These are phyloP conservation scores for Coemansia sp. DNA, from an alignment of 192 early-diverging fungal genomes.

Conservation along the genomic window DNA sequence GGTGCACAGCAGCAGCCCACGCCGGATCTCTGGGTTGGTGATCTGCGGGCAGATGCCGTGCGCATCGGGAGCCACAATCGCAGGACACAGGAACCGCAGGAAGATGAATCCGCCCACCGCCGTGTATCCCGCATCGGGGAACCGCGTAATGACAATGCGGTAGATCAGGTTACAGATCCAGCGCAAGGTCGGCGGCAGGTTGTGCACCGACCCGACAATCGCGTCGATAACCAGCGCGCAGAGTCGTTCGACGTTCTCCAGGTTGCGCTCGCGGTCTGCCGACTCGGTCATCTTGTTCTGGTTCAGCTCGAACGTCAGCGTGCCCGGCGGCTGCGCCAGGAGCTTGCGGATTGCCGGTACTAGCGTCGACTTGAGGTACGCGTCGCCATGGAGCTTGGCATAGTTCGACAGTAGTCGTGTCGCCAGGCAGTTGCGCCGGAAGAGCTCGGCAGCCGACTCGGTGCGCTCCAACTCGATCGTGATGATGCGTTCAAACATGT, in stretches of 20 bases:
- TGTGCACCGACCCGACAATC: constrained; percentile 66
- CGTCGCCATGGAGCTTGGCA: constrained; percentile 72
- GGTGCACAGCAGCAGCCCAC: constrained; percentile 83
- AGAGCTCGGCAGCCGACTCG: constrained; percentile 74
- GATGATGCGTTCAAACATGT: constrained; percentile 73
- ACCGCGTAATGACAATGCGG: constrained; percentile 67
- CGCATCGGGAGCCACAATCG: constrained; percentile 86
- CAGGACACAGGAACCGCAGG: constrained; percentile 91
- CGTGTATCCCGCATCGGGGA: constrained; percentile 76
- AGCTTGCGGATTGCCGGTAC: constrained; percentile 73
- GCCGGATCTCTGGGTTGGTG: constrained; percentile 64
- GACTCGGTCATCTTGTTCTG: constrained; percentile 63
- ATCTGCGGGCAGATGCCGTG: constrained; percentile 67
- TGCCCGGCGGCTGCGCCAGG: constrained; percentile 54
- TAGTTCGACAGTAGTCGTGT: constrained; percentile 81
- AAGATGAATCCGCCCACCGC: constrained; percentile 95
- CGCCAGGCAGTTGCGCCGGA: constrained; percentile 88
- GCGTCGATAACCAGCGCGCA: constrained; percentile 76
- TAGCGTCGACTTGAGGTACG: constrained; percentile 75
- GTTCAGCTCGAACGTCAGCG: constrained; percentile 87
- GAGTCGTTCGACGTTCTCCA: constrained; percentile 70
- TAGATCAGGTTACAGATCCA: constrained; percentile 79
- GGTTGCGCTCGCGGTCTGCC: constrained; percentile 66
- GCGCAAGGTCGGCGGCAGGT: constrained; percentile 66
- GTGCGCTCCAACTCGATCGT: constrained; percentile 83